Evolutionary conservation across 192 early-diverging fungal species (phyloP), one percentile per base, ranked within the genome.

Genomic region (Kickxella alabastrina): DNA sequence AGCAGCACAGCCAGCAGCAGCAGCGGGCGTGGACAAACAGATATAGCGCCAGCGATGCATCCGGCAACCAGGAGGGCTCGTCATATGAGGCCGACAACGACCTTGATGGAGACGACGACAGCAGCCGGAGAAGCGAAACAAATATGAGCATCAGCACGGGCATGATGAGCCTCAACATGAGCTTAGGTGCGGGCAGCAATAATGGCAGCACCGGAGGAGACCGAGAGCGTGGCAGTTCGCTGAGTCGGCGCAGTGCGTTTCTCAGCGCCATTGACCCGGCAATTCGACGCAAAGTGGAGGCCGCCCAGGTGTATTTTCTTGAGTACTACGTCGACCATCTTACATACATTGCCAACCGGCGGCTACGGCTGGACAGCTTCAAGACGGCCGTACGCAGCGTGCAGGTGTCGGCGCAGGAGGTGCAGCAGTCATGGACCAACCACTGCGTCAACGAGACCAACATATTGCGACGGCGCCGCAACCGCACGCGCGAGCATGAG

Each of bases 251-350:
- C 27, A 75, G 72, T 17, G 72, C 72, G 18, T 76, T 68, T 29
- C 66, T 76, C 41, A 58, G 41, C 49, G 64, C 73, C 8, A 55
- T 76, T 29, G 69, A 79, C 60, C 74, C 68, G 6, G 54, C 68
- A 6, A 44, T 59, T 12, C 73, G 68, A 25, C 75, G 78, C 34
- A 60, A 61, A 21, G 59, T 72, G 10, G 75, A 79, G 37, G 75
- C 69, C 3, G 67, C 78, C 2, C 62, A 70, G 41, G 66, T 78
- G 52, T 80, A 86, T 52, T 91, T 93, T 57, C 67, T 89, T 17
- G 90, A 92, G 57, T 82, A 90, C 66, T 93, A 93, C 60, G 83
- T 86, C 49, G 85, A 87, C 55, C 79, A 92, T 10, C 68, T 92
- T n/a, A 81, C 78, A 23, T 93, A 91, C 53, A 75, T 92, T 25